Evolutionary conservation across 352 stramenopile genomes (phyloP).

Genomic region (Hyaloperonospora brassicae): DNA sequence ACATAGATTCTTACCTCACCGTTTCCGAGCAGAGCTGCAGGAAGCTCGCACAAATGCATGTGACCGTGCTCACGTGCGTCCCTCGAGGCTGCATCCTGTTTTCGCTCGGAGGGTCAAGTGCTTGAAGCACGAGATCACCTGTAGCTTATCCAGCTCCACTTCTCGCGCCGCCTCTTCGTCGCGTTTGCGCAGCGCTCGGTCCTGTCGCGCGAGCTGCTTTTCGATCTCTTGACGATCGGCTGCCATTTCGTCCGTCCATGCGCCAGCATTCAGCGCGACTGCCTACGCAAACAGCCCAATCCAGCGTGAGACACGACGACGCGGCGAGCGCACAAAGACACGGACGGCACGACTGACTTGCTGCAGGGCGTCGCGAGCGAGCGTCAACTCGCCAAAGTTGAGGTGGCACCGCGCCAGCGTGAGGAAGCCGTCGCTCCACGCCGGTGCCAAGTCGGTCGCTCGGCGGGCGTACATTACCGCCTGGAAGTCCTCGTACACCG

Average conservation of each 20-base stretch:
- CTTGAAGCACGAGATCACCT: conserved; percentile 68
- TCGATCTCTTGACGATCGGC: conserved; percentile 46
- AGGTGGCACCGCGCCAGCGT: conserved; percentile 63
- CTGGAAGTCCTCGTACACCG: conserved; percentile 64
- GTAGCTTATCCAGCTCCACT: conserved; percentile 37
- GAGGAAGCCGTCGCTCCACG: conserved; percentile 61
- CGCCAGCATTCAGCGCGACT: conserved; percentile 30
- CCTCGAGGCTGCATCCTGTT: conserved; percentile 4
- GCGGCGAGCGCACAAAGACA: neutral
- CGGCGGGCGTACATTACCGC: conserved; percentile 58
- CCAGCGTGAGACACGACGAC: neutral
- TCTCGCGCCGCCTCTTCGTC: conserved; percentile 34
- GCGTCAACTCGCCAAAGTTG: conserved; percentile 71
- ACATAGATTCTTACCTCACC: conserved; percentile 22
- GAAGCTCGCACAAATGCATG: conserved; percentile 16
- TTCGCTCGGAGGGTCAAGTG: conserved; percentile 51
- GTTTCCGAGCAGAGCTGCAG: conserved; percentile 3
- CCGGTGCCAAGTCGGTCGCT: conserved; percentile 42
- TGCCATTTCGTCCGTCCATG: conserved; percentile 35
- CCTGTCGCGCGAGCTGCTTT: conserved; percentile 30
- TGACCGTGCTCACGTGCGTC: conserved; percentile 19
- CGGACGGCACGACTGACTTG: conserved; percentile 24
- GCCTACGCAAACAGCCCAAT: conserved; percentile 28
- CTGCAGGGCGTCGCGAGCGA: conserved; percentile 43
- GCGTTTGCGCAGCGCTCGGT: conserved; percentile 29